Evolutionary conservation across 768 basidiomycete species (phyloP).

Genomic region (Lentinula detonsa): DNA sequence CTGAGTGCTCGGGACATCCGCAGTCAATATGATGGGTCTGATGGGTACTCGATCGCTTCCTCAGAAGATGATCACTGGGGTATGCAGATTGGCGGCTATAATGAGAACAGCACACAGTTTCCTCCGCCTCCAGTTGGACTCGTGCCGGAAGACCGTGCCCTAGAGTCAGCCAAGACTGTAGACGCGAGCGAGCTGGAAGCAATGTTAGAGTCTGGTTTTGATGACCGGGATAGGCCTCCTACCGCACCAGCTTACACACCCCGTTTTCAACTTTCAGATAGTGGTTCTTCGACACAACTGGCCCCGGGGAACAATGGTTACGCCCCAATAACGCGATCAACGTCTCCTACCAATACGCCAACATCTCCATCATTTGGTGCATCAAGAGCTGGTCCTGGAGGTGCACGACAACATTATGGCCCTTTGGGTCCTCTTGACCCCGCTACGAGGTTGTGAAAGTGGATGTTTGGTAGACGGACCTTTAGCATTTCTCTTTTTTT

Average conservation of each 20-base stretch:
- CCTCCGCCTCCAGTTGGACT: slow-evolving; percentile 84
- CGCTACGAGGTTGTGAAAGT: slow-evolving; percentile 39
- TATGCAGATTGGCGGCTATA: slow-evolving; percentile 90
- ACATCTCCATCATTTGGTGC: slow-evolving; percentile 29
- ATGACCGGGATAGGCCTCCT: slow-evolving; percentile 53
- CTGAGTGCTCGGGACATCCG: slow-evolving; percentile 52
- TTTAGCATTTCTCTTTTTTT: slow-evolving; percentile 15
- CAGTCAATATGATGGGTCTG: slow-evolving; percentile 72
- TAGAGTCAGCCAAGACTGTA: slow-evolving; percentile 43
- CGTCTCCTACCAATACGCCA: slow-evolving; percentile 32
- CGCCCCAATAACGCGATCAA: slow-evolving; percentile 45
- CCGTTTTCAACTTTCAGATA: slow-evolving; percentile 61
- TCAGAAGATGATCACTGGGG: slow-evolving; percentile 98
- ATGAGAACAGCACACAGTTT: slow-evolving; percentile 73
- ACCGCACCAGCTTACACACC: slow-evolving; percentile 32
- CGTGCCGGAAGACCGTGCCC: slow-evolving; percentile 28
- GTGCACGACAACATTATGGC: slow-evolving; percentile 28
- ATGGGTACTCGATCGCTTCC: slow-evolving; percentile 73
- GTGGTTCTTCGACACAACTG: slow-evolving; percentile 36
- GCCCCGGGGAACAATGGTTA: slow-evolving; percentile 46
- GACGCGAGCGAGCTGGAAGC: slow-evolving; percentile 79
- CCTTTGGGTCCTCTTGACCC: slow-evolving; percentile 61
- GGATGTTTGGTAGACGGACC: slow-evolving; percentile 2
- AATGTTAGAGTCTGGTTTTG: slow-evolving; percentile 89
- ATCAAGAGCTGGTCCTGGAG: slow-evolving; percentile 9